phyloP scores from a whole-genome alignment of 2,329 filamentous ascomycete genomes.

The Keithomyces neogunnii region DNA sequence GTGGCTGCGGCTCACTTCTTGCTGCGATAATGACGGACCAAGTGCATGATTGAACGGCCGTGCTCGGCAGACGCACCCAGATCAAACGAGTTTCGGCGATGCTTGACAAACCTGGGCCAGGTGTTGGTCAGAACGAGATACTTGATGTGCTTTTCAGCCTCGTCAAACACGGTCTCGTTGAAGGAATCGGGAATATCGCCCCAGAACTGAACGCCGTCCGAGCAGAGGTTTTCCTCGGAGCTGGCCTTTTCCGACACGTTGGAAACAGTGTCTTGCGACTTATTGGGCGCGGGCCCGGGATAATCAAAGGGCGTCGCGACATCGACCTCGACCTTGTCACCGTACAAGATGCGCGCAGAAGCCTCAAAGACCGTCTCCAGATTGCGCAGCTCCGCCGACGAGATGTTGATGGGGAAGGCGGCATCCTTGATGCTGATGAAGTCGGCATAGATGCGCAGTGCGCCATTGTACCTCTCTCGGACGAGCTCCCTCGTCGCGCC shows the following conservation, averaged over 20 bases:
- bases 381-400: constrained; percentile 39
- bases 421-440: constrained; percentile 52
- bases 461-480: constrained; percentile 45
- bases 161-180: constrained; percentile 45
- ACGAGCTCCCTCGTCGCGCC: constrained; percentile 20
- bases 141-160: constrained; percentile 51
- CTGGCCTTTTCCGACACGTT: background rate
- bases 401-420: constrained; percentile 58
- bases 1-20: background rate
- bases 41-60: constrained; percentile 4
- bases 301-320: constrained; percentile 30
- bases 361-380: constrained; percentile 49
- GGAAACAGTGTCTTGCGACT: background rate
- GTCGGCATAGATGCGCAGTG: constrained; percentile 51
- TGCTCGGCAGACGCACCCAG: constrained; percentile 9
- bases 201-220: constrained; percentile 19
- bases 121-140: constrained; percentile 62
- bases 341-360: constrained; percentile 34
- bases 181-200: constrained; percentile 41
- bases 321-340: constrained; percentile 25
- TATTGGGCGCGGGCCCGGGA: background rate
- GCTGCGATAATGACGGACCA: constrained; percentile 1
- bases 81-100: constrained; percentile 19
- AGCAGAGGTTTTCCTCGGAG: background rate
- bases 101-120: constrained; percentile 50